Percentiles rank a stretch among this genome's conserved stretches.
These are phyloP conservation scores for Bipolaris bicolor DNA, from an alignment of 2,329 filamentous ascomycete species.

Conservation along the genomic window DNA sequence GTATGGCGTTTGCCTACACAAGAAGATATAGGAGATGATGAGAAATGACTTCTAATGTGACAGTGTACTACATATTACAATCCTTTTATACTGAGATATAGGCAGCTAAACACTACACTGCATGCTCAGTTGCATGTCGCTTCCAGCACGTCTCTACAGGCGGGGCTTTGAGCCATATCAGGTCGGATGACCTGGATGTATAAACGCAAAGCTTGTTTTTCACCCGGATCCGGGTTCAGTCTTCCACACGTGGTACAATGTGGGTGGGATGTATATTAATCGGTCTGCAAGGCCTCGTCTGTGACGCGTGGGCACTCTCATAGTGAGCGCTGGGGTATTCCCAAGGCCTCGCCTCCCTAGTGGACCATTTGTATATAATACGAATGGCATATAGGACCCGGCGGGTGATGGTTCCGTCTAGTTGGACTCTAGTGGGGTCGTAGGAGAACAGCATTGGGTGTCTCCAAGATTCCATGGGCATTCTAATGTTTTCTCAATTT, in stretches of 20 bases:
- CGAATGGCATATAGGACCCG: conserved; percentile 7
- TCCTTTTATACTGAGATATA: conserved; percentile 8
- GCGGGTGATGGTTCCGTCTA: conserved; percentile 10
- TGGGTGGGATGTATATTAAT: conserved; percentile 14
- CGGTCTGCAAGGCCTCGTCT: background rate
- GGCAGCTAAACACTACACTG: too few relatives aligned
- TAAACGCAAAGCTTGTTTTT: conserved; percentile 15
- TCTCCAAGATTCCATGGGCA: background rate
- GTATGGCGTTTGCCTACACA: background rate
- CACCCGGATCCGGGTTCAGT: conserved; percentile 7
- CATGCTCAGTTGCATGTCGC: conserved; percentile 1
- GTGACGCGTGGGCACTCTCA: conserved; percentile 5
- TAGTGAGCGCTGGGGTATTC: background rate
- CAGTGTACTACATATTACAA: background rate
- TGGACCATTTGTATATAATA: conserved; percentile 8
- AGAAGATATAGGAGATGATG: background rate
- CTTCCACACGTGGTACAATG: conserved; percentile 2
- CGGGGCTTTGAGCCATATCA: background rate
- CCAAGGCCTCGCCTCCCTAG: background rate
- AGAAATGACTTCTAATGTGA: too few relatives aligned
- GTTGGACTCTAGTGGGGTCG: background rate
- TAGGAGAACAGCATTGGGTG: background rate
- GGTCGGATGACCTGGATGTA: conserved; percentile 17
- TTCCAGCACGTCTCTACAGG: background rate
- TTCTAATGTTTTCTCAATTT: background rate